phyloP scores from a whole-genome alignment of 2,329 filamentous ascomycete species.

The Xylaria digitata region DNA sequence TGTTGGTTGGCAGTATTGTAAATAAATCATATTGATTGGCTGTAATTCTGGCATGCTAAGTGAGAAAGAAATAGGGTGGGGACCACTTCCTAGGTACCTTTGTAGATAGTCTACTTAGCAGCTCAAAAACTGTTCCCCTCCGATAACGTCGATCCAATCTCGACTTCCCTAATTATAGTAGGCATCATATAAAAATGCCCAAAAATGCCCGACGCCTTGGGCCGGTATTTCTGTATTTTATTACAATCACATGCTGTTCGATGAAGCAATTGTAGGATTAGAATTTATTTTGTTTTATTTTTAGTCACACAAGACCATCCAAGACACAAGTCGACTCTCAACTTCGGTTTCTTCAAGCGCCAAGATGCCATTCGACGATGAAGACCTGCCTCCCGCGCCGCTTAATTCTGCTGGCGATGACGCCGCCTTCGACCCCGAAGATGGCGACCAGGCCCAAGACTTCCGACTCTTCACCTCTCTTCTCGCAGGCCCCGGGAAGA shows the following conservation, averaged over 20 bases:
- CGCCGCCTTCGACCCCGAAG: slow-evolving; percentile 40
- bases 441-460: slow-evolving; percentile 69
- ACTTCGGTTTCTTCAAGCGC: neutral
- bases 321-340: neutral
- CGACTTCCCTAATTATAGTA: neutral
- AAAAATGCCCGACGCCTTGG: too few species aligned
- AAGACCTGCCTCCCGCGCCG: slow-evolving; percentile 38
- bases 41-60: too few species aligned
- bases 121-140: too few species aligned
- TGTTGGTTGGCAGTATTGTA: too few species aligned
- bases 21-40: too few species aligned
- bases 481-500: slow-evolving; percentile 53
- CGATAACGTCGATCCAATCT: neutral
- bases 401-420: slow-evolving; percentile 37
- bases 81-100: too few species aligned
- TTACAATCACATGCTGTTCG: neutral
- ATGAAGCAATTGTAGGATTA: neutral
- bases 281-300: neutral
- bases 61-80: too few species aligned
- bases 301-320: neutral
- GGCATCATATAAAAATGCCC: too few species aligned
- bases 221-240: neutral
- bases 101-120: too few species aligned
- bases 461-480: slow-evolving; percentile 77
- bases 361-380: slow-evolving; percentile 47